A percentile compares a stretch with the other conserved stretches of the same genome.
phyloP scores from a whole-genome alignment of 2,329 filamentous ascomycete species.

The Penicillium glabrum region DNA sequence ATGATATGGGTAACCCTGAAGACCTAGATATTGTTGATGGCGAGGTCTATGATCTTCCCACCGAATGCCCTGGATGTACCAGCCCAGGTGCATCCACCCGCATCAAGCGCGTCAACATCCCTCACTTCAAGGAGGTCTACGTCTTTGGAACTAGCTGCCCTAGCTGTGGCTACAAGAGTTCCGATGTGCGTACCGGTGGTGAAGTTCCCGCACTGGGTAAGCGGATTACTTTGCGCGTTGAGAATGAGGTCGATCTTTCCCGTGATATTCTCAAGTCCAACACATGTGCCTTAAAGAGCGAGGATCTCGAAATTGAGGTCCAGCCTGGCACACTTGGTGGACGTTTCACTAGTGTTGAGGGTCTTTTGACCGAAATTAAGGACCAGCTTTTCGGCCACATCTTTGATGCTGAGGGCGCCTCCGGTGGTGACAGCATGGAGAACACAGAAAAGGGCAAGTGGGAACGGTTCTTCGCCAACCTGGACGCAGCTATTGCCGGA shows the following conservation, averaged over 20 bases:
- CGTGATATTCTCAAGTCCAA: slow-evolving; percentile 97
- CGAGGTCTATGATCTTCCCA: slow-evolving; percentile 89
- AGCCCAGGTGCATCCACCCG: slow-evolving; percentile 42
- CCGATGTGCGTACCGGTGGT: slow-evolving; percentile 96
- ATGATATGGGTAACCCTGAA: slow-evolving; percentile 52
- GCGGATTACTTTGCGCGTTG: slow-evolving; percentile 75
- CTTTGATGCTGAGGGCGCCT: slow-evolving; percentile 68
- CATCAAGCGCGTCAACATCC: slow-evolving; percentile 35
- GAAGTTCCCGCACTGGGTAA: slow-evolving; percentile 84
- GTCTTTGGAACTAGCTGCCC: slow-evolving; percentile 90
- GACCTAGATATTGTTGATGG: slow-evolving; percentile 86
- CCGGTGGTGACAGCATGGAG: slow-evolving; percentile 77
- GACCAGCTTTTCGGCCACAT: slow-evolving; percentile 86
- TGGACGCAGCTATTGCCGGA: slow-evolving; percentile 77
- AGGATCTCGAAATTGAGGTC: slow-evolving; percentile 81
- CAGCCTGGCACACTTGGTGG: slow-evolving; percentile 73
- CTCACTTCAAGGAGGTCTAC: slow-evolving; percentile 95
- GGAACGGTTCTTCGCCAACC: slow-evolving; percentile 74
- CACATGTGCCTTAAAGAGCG: slow-evolving; percentile 81
- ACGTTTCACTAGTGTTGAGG: slow-evolving; percentile 95
- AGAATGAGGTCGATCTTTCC: slow-evolving; percentile 70
- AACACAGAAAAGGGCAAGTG: slow-evolving; percentile 67
- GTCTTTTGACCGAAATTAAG: slow-evolving; percentile 86
- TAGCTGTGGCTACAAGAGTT: slow-evolving; percentile 84
- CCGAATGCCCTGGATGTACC: slow-evolving; percentile 86